Evolutionary conservation across 495 filamentous ascomycete species (phyloP).

Genomic region (Aspergillus bertholletiae): DNA sequence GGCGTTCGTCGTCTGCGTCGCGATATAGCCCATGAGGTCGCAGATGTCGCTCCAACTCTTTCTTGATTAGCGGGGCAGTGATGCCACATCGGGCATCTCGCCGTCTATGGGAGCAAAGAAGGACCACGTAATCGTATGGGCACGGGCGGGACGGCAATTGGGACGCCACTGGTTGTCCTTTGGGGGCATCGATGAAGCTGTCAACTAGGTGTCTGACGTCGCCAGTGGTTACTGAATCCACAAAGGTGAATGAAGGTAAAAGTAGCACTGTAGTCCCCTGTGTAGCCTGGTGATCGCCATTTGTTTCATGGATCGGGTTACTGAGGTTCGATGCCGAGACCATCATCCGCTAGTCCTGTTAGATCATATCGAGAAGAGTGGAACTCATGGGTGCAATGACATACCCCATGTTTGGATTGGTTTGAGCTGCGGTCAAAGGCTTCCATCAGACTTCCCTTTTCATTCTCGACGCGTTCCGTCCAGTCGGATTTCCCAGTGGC

Average conservation of each 20-base stretch:
- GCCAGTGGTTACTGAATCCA: conserved; percentile 72
- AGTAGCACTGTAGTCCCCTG: conserved; percentile 74
- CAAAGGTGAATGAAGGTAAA: conserved; percentile 78
- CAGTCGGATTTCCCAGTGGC: conserved; percentile 93
- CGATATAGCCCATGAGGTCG: conserved; percentile 78
- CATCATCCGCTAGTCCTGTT: conserved; percentile 64
- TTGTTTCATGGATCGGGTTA: conserved; percentile 50
- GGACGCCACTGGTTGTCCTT: conserved; percentile 33
- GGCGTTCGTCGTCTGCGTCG: conserved; percentile 79
- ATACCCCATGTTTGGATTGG: conserved; percentile 69
- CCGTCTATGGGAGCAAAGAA: conserved; percentile 90
- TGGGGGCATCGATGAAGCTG: conserved; percentile 62
- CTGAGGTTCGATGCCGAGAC: conserved; percentile 88
- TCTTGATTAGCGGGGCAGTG: conserved; percentile 78
- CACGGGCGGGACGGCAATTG: conserved; percentile 56
- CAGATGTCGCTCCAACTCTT: conserved; percentile 85
- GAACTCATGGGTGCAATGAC: conserved; percentile 20
- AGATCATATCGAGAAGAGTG: not conserved
- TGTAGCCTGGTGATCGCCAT: conserved; percentile 33
- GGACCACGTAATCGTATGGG: conserved; percentile 77
- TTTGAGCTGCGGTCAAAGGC: conserved; percentile 59
- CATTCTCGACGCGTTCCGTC: conserved; percentile 78
- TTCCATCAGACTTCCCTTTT: conserved; percentile 90
- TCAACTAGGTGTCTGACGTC: conserved; percentile 66
- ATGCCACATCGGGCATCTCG: conserved; percentile 94